Evolutionary conservation across 176 grass and related monocot genomes (phyloP).

Genomic region (Areca catechu): DNA sequence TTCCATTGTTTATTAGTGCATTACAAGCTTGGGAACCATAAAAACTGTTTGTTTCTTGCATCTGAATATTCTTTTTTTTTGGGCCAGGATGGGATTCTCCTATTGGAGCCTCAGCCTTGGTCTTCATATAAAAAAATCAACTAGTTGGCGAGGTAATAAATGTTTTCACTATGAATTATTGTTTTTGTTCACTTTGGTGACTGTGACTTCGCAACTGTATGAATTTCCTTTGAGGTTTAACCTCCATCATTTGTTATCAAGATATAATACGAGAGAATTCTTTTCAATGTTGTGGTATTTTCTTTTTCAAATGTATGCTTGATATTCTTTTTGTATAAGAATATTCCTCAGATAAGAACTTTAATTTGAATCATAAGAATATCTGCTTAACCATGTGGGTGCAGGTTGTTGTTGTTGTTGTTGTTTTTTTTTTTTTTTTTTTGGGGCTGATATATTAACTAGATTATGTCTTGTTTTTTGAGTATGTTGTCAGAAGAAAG

Average conservation of each 20-base stretch:
- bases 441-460: no score
- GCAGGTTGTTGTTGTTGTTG: no score
- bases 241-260: background rate
- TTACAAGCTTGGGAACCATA: background rate
- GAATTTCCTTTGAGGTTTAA: background rate
- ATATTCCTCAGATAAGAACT: no score
- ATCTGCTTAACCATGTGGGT: no score
- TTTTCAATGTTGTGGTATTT: no score
- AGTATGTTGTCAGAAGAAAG: no score
- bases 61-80: constrained; percentile 13
- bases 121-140: constrained; percentile 76
- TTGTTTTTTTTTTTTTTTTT: no score
- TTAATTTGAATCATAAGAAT: no score
- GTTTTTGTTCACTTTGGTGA: background rate
- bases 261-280: no score
- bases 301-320: no score
- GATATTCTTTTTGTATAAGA: no score
- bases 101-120: constrained; percentile 94
- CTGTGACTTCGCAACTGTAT: background rate
- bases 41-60: background rate
- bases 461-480: no score
- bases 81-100: constrained; percentile 68
- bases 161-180: background rate
- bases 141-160: constrained; percentile 57
- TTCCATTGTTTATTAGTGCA: background rate